Evolutionary conservation across 2,329 filamentous ascomycete genomes (phyloP).

Genomic region (Diaporthe humulicola): DNA sequence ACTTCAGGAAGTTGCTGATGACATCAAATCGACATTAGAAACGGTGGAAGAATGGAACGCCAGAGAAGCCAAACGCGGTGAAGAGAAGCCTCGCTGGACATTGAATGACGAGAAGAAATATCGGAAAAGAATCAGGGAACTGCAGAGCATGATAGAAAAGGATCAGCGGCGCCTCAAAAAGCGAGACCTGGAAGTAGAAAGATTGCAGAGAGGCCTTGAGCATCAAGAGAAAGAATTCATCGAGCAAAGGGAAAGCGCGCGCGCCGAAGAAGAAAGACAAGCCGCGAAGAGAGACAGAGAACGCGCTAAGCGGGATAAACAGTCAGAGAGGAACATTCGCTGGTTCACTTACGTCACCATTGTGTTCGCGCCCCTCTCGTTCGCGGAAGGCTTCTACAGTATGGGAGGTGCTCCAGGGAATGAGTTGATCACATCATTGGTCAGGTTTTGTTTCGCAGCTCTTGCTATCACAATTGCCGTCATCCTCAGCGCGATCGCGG

Average conservation of each 20-base stretch:
- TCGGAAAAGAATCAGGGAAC: slow-evolving; percentile 4
- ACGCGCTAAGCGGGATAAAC: not conserved
- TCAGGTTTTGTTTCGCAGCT: not conserved
- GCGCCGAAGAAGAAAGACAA: not conserved
- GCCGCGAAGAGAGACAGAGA: not conserved
- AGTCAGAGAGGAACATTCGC: slow-evolving; percentile 25
- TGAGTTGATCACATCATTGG: not conserved
- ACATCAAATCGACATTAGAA: slow-evolving; percentile 8
- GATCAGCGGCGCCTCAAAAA: not conserved
- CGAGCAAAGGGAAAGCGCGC: not conserved
- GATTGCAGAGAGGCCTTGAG: not conserved
- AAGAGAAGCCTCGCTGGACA: slow-evolving; percentile 20
- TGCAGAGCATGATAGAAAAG: not conserved
- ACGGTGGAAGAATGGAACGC: not conserved
- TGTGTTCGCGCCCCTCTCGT: slow-evolving; percentile 22
- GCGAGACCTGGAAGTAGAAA: not conserved
- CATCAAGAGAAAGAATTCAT: not conserved
- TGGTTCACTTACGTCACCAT: slow-evolving; percentile 32
- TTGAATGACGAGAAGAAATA: slow-evolving; percentile 29
- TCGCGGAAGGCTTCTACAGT: slow-evolving; percentile 27
- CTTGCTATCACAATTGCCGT: not conserved
- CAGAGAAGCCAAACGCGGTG: not conserved
- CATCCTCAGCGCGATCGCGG: too few relatives aligned
- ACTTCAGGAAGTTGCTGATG: not conserved
- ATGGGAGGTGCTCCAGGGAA: not conserved